These are phyloP conservation scores for Chrysanthemum seticuspe DNA, from an alignment of 129 eudicot species.

Conservation along the genomic window DNA sequence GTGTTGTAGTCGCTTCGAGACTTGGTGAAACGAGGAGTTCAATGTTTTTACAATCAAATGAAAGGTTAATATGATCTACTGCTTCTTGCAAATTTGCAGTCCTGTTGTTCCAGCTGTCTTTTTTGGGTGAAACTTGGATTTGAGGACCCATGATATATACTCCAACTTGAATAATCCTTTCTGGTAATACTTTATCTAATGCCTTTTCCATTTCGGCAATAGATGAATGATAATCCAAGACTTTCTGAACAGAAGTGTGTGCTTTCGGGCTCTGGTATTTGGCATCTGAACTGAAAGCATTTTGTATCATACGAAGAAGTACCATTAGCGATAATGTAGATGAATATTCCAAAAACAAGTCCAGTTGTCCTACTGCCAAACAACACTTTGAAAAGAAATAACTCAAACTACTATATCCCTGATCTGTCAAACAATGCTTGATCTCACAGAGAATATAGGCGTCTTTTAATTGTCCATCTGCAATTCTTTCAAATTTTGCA, in stretches of 20 bases:
- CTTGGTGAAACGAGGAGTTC: conserved; percentile 68
- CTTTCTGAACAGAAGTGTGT: conserved; percentile 30
- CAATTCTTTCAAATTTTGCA: conserved; percentile 34
- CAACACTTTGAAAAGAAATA: conserved; percentile 40
- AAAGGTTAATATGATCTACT: conserved; percentile 33
- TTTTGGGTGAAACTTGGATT: conserved; percentile 48
- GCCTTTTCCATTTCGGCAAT: conserved; percentile 37
- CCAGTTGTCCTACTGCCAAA: conserved; percentile 63
- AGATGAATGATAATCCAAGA: conserved; percentile 41
- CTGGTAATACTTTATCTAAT: conserved; percentile 57
- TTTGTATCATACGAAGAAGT: conserved; percentile 50
- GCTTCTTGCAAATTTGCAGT: conserved; percentile 19
- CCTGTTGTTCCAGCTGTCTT: conserved; percentile 31
- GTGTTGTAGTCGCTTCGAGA: conserved; percentile 32
- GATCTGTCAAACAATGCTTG: conserved; percentile 39
- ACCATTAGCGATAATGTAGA: conserved; percentile 44
- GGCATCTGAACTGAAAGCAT: conserved; percentile 32
- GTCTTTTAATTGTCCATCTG: conserved; percentile 20
- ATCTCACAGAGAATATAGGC: conserved; percentile 70
- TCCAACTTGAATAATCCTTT: conserved; percentile 61
- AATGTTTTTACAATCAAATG: conserved; percentile 46
- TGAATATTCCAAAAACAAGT: conserved; percentile 44
- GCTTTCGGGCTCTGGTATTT: conserved; percentile 20
- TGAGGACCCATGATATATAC: conserved; percentile 62
- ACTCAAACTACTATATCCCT: conserved; percentile 28